These are phyloP conservation scores for Sporisorium exsertum DNA, from an alignment of 1,284 basidiomycete species.

Conservation along the genomic window DNA sequence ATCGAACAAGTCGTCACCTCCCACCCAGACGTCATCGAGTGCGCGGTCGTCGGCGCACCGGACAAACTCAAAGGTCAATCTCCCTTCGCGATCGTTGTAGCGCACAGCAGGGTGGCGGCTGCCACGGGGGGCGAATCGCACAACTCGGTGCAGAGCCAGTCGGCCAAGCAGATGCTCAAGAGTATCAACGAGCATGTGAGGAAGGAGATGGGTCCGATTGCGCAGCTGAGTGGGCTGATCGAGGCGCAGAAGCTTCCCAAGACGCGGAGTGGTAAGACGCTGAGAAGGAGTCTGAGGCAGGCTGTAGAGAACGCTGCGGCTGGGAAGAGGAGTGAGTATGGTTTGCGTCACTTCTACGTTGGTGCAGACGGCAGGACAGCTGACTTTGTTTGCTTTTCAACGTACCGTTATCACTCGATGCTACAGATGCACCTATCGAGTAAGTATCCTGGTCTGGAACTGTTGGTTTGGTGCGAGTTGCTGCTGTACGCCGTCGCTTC, in stretches of 20 bases:
- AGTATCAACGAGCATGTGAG: slow-evolving; percentile 60
- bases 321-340: slow-evolving; percentile 43
- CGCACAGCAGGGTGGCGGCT: slow-evolving; percentile 32
- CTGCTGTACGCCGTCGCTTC: not conserved
- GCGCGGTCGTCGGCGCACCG: slow-evolving; percentile 66
- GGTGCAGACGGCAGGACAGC: not conserved
- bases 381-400: not conserved
- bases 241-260: slow-evolving; percentile 61
- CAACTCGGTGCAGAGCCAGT: slow-evolving; percentile 28
- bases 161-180: slow-evolving; percentile 50
- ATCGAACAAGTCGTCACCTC: slow-evolving; percentile 61
- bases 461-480: not conserved
- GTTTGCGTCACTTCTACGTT: not conserved
- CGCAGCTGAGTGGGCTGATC: slow-evolving; percentile 53
- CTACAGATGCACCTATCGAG: slow-evolving; percentile 46
- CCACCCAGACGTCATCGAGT: slow-evolving; percentile 55
- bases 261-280: slow-evolving; percentile 64
- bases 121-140: slow-evolving; percentile 28
- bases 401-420: too few relatives aligned
- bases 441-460: slow-evolving; percentile 17
- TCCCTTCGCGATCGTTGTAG: slow-evolving; percentile 63
- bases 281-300: slow-evolving; percentile 50
- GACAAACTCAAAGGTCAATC: slow-evolving; percentile 66
- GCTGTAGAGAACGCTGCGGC: slow-evolving; percentile 59
- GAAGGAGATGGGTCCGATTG: slow-evolving; percentile 63